Percentiles rank a stretch among this genome's conserved stretches.
These are phyloP conservation scores for Colletotrichum caudatum DNA, from an alignment of 2,329 filamentous ascomycete species.

Conservation along the genomic window DNA sequence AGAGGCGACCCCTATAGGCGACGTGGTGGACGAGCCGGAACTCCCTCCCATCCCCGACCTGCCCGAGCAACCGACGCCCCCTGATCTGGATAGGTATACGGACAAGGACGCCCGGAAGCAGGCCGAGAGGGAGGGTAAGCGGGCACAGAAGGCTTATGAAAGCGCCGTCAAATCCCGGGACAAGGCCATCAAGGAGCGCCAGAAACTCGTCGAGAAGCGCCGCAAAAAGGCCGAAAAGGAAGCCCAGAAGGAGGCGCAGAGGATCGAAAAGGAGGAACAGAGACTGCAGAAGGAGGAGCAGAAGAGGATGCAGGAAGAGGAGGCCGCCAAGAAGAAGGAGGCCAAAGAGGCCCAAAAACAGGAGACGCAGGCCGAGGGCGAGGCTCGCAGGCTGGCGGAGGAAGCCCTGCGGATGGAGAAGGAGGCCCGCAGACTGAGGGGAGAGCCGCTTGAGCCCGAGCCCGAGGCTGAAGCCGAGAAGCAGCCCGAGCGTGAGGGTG, in stretches of 20 bases:
- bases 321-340: constrained; percentile 12
- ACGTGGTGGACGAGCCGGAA: constrained; percentile 38
- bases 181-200: constrained; percentile 71
- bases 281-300: constrained; percentile 48
- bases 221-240: constrained; percentile 59
- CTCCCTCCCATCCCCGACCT: constrained; percentile 60
- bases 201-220: constrained; percentile 69
- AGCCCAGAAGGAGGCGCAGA: constrained; percentile 54
- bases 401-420: constrained; percentile 40
- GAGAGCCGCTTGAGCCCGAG: constrained; percentile 38
- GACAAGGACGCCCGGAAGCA: constrained; percentile 76
- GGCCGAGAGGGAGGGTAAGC: constrained; percentile 76
- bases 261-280: constrained; percentile 47
- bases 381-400: constrained; percentile 29
- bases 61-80: constrained; percentile 65
- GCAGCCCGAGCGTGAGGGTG: not conserved
- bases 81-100: constrained; percentile 68
- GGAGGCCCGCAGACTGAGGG: constrained; percentile 41
- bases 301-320: constrained; percentile 49
- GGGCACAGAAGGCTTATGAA: constrained; percentile 73
- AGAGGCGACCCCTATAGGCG: not conserved
- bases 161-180: constrained; percentile 75
- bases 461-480: constrained; percentile 4
- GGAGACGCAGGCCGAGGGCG: constrained; percentile 41
- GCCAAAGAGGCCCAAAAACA: constrained; percentile 41